Evolutionary conservation across 2,329 filamentous ascomycete species (phyloP), one percentile per base, ranked within the genome.

Genomic region (Moelleriella libera): DNA sequence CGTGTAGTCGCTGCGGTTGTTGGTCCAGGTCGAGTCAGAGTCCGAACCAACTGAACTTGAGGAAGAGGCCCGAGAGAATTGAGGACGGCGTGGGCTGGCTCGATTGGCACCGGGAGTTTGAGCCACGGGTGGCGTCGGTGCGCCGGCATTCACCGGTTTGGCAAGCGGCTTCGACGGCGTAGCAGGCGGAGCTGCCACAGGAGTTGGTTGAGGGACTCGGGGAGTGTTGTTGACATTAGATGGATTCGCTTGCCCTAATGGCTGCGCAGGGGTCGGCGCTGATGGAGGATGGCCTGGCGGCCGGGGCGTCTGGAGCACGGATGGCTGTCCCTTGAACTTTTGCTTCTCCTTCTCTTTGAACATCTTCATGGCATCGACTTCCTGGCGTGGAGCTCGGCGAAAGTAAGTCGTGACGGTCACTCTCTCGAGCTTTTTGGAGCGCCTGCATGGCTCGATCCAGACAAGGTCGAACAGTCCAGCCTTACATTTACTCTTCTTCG

Each of bases 381-480:
- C 58, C 1, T 52, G 50, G 28, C 57, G 60, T 1, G 68, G 70
- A 3, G 58, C 57, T 7, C 66, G 60, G 52, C 66, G 68, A 53
- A 70, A 75, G 55, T 72, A 75, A 9, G 64, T 67, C 1, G 63
- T 71, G 41, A 75, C 57, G 8, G 66, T 65, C 7, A 64, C 52
- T 8, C 64, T 62, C 52, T 72, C 66, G 11, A 55, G 56, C n/a
- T 53, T 56, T 44, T 48, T 58, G 51, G 57, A 64, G 5, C 57
- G 52, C 52, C 60, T 63, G 30, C 44, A 32, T 48, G 58, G 53
- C 43, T 51, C 53, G 6, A 45, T 30, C 47, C 40, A 43, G 10
- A 43, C 39, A 30, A 31, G 29, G n/a, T 45, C 37, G 5, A 51
- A 28, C 21, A n/a, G 12, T n/a, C 29, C 12, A 30, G 39, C 37